A percentile compares a stretch with the other conserved stretches of the same genome.
These are phyloP conservation scores for Jaapia argillacea DNA, from an alignment of 768 basidiomycete genomes.

Conservation along the genomic window DNA sequence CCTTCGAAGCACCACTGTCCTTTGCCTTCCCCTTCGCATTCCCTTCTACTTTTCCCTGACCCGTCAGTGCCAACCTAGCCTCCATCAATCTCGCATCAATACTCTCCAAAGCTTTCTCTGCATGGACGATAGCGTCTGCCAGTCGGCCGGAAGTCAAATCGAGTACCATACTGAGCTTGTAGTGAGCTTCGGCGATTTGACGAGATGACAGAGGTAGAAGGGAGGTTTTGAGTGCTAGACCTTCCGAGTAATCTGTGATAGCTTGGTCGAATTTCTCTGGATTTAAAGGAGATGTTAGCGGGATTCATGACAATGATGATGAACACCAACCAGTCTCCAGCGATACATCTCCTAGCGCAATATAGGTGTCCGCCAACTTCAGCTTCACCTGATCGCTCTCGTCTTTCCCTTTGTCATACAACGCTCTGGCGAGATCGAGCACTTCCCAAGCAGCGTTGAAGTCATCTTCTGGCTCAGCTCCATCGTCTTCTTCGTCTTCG, in stretches of 20 bases:
- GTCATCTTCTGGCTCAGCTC: constrained; percentile 87
- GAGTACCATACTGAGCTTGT: constrained; percentile 87
- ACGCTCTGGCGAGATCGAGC: constrained; percentile 85
- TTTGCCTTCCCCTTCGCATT: constrained; percentile 60
- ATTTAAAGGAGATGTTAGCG: too few species aligned
- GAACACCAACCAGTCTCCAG: constrained; percentile 88
- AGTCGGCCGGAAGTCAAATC: constrained; percentile 84
- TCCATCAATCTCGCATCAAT: constrained; percentile 62
- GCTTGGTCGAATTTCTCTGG: constrained; percentile 96
- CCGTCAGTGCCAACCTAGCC: constrained; percentile 36
- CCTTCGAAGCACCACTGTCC: constrained; percentile 24
- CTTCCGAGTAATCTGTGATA: constrained; percentile 76
- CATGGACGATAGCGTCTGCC: constrained; percentile 72
- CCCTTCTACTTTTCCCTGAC: constrained; percentile 26
- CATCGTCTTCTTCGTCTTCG: constrained; percentile 51
- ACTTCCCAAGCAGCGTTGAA: constrained; percentile 98
- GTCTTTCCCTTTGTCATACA: constrained; percentile 62
- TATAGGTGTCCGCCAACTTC: constrained; percentile 85
- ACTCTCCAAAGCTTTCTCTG: constrained; percentile 70
- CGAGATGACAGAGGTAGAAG: constrained; percentile 83
- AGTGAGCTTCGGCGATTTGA: constrained; percentile 89
- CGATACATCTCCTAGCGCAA: constrained; percentile 91
- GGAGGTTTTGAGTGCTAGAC: constrained; percentile 59
- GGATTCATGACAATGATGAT: too few species aligned
- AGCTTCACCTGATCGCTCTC: constrained; percentile 57